These are phyloP conservation scores for Mycena sanguinolenta DNA, from an alignment of 768 basidiomycete genomes.

Conservation along the genomic window DNA sequence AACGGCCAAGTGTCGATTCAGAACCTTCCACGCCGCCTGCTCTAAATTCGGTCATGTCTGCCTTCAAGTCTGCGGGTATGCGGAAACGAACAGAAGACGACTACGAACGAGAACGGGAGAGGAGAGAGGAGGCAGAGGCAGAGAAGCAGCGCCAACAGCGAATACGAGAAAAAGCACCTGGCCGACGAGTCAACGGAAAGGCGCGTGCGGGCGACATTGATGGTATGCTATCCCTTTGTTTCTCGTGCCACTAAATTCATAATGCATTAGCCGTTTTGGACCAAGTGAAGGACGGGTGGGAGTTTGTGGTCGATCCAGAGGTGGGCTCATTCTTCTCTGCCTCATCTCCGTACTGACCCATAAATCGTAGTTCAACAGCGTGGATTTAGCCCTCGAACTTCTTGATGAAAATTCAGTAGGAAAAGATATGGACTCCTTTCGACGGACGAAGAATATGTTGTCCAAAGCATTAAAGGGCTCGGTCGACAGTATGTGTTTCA, in stretches of 20 bases:
- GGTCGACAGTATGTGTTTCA: conserved; percentile 78
- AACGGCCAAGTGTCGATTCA: conserved; percentile 51
- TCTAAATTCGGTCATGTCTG: conserved; percentile 70
- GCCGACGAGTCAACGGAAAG: conserved; percentile 64
- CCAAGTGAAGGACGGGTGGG: conserved; percentile 92
- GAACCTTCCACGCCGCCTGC: conserved; percentile 60
- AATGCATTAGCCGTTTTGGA: conserved; percentile 78
- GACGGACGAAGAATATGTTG: conserved; percentile 80
- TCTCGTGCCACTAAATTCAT: background rate
- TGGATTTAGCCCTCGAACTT: conserved; percentile 91
- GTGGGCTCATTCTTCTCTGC: conserved; percentile 53
- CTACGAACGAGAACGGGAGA: conserved; percentile 69
- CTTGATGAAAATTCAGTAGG: conserved; percentile 82
- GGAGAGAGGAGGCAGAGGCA: conserved; percentile 71
- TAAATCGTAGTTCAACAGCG: conserved; percentile 85
- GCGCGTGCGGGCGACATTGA: conserved; percentile 87
- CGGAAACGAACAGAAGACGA: conserved; percentile 66
- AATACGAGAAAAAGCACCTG: conserved; percentile 77
- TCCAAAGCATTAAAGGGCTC: conserved; percentile 88
- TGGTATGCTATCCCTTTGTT: conserved; percentile 56
- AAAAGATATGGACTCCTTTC: conserved; percentile 84
- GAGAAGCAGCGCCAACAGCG: conserved; percentile 78
- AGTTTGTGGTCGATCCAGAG: conserved; percentile 85
- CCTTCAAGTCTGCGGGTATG: conserved; percentile 77
- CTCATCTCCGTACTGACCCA: conserved; percentile 19